These are phyloP conservation scores for Ephemerocybe angulata DNA, from an alignment of 768 basidiomycete species.

Conservation along the genomic window DNA sequence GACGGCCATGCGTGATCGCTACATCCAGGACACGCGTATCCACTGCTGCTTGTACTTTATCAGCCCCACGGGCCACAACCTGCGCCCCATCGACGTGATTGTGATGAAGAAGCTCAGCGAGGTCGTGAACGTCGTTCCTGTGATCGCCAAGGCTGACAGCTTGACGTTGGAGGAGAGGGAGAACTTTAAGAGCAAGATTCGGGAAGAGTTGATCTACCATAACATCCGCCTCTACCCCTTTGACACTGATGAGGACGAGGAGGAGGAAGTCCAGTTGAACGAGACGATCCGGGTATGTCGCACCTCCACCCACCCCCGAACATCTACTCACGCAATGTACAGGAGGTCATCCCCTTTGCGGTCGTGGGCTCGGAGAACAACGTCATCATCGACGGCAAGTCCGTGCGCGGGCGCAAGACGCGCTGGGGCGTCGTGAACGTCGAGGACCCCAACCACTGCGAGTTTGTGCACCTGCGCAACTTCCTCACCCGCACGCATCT, in stretches of 20 bases:
- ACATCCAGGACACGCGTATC: constrained; percentile 97
- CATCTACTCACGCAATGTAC: constrained; percentile 10
- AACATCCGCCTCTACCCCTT: constrained; percentile 96
- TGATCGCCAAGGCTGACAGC: constrained; percentile 96
- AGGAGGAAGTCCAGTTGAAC: constrained; percentile 89
- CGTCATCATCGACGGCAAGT: constrained; percentile 93
- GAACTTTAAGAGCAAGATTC: constrained; percentile 94
- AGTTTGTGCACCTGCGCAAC: constrained; percentile 95
- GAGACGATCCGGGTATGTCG: constrained; percentile 77
- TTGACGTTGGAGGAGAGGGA: constrained; percentile 92
- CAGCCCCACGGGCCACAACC: constrained; percentile 95
- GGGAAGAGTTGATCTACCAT: constrained; percentile 86
- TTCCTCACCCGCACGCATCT: constrained; percentile 97
- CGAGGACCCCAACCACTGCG: constrained; percentile 95
- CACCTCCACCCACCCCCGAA: neutral
- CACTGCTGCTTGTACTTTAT: constrained; percentile 99
- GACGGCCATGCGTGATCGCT: constrained; percentile 96
- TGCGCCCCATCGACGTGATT: constrained; percentile 95
- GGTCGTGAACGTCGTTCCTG: constrained; percentile 99
- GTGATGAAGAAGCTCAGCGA: constrained; percentile 99
- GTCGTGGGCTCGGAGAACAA: constrained; percentile 96
- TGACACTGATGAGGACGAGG: constrained; percentile 93
- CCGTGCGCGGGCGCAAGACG: constrained; percentile 94
- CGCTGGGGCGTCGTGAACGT: constrained; percentile 99
- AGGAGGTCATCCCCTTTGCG: constrained; percentile 96